Evolutionary conservation across 345 rosid species (phyloP).

Genomic region (Citrus maxima): DNA sequence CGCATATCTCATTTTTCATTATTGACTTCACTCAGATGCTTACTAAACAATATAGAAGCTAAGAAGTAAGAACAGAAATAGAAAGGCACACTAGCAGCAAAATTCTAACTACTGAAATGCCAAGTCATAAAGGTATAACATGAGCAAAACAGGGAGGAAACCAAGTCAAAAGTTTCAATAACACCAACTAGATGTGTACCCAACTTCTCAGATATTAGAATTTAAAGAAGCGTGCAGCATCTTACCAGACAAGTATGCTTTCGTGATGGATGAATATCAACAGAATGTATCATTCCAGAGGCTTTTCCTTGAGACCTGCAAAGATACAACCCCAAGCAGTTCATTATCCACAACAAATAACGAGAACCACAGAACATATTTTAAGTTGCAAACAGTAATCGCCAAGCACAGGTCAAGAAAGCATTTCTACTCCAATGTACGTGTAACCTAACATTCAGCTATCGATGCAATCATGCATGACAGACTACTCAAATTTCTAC

Average conservation of each 20-base stretch:
- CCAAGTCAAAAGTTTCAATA: too few relatives aligned
- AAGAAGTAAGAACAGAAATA: neutral
- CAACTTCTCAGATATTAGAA: neutral
- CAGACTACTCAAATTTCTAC: too few relatives aligned
- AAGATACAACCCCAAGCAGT: slow-evolving; percentile 8
- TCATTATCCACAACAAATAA: neutral
- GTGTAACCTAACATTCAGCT: neutral
- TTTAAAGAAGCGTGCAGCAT: neutral
- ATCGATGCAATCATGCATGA: too few relatives aligned
- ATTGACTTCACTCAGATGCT: neutral
- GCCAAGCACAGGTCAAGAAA: neutral
- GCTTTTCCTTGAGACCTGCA: slow-evolving; percentile 65
- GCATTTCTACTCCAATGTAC: neutral
- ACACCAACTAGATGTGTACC: neutral
- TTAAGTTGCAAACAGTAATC: neutral
- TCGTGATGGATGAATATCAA: slow-evolving; percentile 88
- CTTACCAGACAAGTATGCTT: slow-evolving; percentile 89
- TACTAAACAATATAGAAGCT: neutral
- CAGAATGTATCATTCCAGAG: slow-evolving; percentile 73
- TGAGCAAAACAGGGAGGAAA: neutral
- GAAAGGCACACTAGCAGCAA: neutral
- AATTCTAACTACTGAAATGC: neutral
- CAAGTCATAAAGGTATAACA: neutral
- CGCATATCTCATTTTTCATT: neutral
- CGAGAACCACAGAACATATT: neutral